Conservation (phyloP, 805 yeast species). For the Sungouiella thailandica region DNA sequence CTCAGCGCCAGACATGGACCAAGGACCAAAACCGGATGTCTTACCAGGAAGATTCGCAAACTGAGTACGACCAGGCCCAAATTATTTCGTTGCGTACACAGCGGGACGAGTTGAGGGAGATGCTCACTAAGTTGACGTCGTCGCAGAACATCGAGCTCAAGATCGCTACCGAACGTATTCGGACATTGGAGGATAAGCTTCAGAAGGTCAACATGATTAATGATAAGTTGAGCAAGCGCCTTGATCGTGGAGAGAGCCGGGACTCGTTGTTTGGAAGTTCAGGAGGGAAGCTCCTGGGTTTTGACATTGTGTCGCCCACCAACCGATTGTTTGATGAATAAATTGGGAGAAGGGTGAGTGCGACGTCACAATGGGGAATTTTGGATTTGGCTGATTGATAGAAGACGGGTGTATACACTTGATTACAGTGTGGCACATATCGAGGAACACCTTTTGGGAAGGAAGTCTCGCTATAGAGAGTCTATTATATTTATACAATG, state of each 20-base stretch:
- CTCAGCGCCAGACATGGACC: no score
- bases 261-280: slow-evolving; percentile 8
- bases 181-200: slow-evolving; percentile 26
- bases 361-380: neutral
- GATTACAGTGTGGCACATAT: no score
- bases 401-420: no score
- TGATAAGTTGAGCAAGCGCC: slow-evolving; percentile 28
- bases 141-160: slow-evolving; percentile 33
- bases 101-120: slow-evolving; percentile 39
- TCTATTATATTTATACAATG: no score
- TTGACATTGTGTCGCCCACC: slow-evolving; percentile 32
- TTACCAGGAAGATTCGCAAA: slow-evolving; percentile 1
- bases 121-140: slow-evolving; percentile 32
- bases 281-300: slow-evolving; percentile 38
- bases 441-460: no score
- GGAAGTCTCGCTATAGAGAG: no score
- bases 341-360: neutral
- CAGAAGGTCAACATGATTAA: slow-evolving; percentile 27
- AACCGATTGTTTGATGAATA: slow-evolving; percentile 15
- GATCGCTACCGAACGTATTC: slow-evolving; percentile 30
- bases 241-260: slow-evolving; percentile 7
- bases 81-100: slow-evolving; percentile 19
- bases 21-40: slow-evolving; percentile 1
- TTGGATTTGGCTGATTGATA: no score
- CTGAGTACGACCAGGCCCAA: slow-evolving; percentile 11